Evolutionary conservation across 176 grass and related monocot genomes (phyloP).

Genomic region (Phyllostachys edulis): DNA sequence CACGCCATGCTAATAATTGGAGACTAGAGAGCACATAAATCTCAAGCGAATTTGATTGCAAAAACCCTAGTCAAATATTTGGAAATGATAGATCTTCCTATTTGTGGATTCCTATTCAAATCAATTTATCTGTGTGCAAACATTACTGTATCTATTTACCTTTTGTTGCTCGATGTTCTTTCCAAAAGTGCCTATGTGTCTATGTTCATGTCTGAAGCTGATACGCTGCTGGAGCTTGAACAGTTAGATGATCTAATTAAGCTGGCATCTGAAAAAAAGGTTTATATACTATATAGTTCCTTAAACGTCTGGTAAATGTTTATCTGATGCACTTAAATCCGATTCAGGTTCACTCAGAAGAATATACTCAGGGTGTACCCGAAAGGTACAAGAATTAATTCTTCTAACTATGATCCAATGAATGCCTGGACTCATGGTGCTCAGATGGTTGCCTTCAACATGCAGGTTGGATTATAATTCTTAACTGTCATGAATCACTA

Average conservation of each 20-base stretch:
- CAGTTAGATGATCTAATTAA: slow-evolving; percentile 13
- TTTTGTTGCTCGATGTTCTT: background rate
- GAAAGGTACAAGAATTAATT: slow-evolving; percentile 80
- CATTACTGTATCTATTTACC: background rate
- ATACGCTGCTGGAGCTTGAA: background rate
- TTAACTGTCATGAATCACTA: background rate
- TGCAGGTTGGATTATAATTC: slow-evolving; percentile 53
- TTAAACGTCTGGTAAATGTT: background rate
- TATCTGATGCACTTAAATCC: slow-evolving; percentile 9
- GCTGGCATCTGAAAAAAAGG: background rate
- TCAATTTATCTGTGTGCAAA: background rate
- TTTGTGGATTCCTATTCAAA: no score
- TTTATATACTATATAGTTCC: background rate
- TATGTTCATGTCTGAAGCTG: background rate
- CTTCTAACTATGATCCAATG: slow-evolving; percentile 87
- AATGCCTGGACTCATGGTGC: slow-evolving; percentile 86
- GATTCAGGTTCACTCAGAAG: slow-evolving; percentile 86
- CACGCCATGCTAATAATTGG: background rate
- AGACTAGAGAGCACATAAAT: background rate
- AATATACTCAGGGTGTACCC: slow-evolving; percentile 89
- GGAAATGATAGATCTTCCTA: no score
- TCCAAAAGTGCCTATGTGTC: background rate
- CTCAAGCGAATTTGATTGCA: background rate
- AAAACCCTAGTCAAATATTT: background rate
- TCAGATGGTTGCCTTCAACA: slow-evolving; percentile 98